phyloP scores from a whole-genome alignment of 345 rosid species.

The Arabidopsis thaliana region TAIR10.1 NC_003075.7:16566001-16566500 shows the following conservation, averaged over 20 bases:
- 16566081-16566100: slow-evolving; percentile 8
- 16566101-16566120: slow-evolving; percentile 29
- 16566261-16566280: background rate
- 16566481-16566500: too few species aligned
- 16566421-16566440: background rate
- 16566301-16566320: background rate
- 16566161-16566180: background rate
- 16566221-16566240: background rate
- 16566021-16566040: slow-evolving; percentile 15
- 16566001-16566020: slow-evolving; percentile 11
- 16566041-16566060: slow-evolving; percentile 11
- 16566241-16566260: background rate
- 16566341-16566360: too few species aligned
- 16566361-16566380: too few species aligned
- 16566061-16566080: slow-evolving; percentile 12
- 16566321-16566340: too few species aligned
- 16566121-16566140: slow-evolving; percentile 19
- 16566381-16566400: background rate
- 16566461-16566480: background rate
- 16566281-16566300: background rate
- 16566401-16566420: background rate
- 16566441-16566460: background rate
- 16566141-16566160: background rate
- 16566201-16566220: background rate
- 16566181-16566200: background rate